Conservation (phyloP, 768 basidiomycete genomes). For the Termitomyces sp. region DNA sequence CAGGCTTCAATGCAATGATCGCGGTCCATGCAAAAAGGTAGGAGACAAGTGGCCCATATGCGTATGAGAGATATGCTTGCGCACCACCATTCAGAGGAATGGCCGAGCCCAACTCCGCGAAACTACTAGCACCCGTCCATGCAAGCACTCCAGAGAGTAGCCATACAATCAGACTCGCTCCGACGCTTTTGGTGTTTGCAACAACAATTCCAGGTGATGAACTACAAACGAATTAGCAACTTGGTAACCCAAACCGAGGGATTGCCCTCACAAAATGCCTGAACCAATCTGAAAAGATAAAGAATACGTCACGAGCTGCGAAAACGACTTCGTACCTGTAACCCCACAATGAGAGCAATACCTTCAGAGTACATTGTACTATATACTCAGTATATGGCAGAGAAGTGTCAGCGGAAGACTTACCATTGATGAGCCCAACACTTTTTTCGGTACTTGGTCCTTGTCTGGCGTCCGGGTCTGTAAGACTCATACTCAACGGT, state of each 20-base stretch:
- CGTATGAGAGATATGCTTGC: slow-evolving; percentile 83
- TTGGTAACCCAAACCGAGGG: neutral
- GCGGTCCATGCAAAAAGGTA: slow-evolving; percentile 96
- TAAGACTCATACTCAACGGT: slow-evolving; percentile 71
- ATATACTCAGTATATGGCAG: neutral
- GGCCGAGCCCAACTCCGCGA: slow-evolving; percentile 85
- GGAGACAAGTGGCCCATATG: slow-evolving; percentile 81
- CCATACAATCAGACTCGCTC: slow-evolving; percentile 88
- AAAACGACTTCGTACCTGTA: slow-evolving; percentile 49
- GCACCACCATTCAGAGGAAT: slow-evolving; percentile 74
- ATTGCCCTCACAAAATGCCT: slow-evolving; percentile 74
- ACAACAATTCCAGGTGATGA: slow-evolving; percentile 92
- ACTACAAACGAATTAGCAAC: slow-evolving; percentile 31
- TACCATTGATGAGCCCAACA: slow-evolving; percentile 74
- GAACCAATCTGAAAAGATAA: slow-evolving; percentile 64
- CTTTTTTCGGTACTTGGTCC: slow-evolving; percentile 59
- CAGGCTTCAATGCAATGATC: slow-evolving; percentile 83
- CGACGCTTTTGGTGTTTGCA: slow-evolving; percentile 83
- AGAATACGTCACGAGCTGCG: neutral
- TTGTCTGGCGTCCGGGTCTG: slow-evolving; percentile 53
- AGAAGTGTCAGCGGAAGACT: slow-evolving; percentile 14
- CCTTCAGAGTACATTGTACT: slow-evolving; percentile 35
- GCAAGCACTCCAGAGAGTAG: slow-evolving; percentile 73
- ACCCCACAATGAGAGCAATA: slow-evolving; percentile 79
- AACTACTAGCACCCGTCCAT: slow-evolving; percentile 96